These are phyloP conservation scores for Xylaria cubensis DNA, from an alignment of 495 filamentous ascomycete species.

Conservation along the genomic window DNA sequence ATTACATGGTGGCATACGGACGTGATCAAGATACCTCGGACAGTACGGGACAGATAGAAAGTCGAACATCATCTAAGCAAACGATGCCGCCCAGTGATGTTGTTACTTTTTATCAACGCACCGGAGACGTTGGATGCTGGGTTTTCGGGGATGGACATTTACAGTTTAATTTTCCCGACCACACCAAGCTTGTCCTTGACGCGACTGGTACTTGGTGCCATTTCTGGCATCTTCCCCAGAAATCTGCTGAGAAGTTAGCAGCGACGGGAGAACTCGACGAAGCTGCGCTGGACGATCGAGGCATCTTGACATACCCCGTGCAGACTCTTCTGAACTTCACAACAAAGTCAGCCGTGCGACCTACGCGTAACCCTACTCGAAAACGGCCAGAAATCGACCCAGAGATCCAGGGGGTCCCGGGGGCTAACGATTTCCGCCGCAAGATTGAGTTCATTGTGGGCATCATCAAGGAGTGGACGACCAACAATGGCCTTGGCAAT, in stretches of 20 bases:
- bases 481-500: slow-evolving; percentile 72
- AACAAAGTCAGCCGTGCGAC: slow-evolving; percentile 51
- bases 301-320: slow-evolving; percentile 66
- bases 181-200: slow-evolving; percentile 89
- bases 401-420: slow-evolving; percentile 66
- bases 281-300: slow-evolving; percentile 66
- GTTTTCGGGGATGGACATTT: slow-evolving; percentile 87
- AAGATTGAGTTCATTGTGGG: slow-evolving; percentile 79
- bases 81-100: slow-evolving; percentile 62
- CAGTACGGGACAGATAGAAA: slow-evolving; percentile 52
- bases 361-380: slow-evolving; percentile 50
- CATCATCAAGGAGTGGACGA: slow-evolving; percentile 75
- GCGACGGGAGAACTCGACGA: slow-evolving; percentile 69
- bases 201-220: slow-evolving; percentile 77
- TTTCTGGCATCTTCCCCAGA: slow-evolving; percentile 80
- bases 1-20: slow-evolving; percentile 82
- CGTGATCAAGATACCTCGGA: slow-evolving; percentile 59
- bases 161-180: slow-evolving; percentile 96
- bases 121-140: slow-evolving; percentile 89
- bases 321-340: slow-evolving; percentile 64
- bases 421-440: slow-evolving; percentile 77
- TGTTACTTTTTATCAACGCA: slow-evolving; percentile 86
- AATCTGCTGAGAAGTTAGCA: slow-evolving; percentile 68
- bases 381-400: slow-evolving; percentile 62
- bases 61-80: slow-evolving; percentile 53